Base-by-base conservation (phyloP, 805 yeast species). In the Zygosaccharomyces rouxii region DNA sequence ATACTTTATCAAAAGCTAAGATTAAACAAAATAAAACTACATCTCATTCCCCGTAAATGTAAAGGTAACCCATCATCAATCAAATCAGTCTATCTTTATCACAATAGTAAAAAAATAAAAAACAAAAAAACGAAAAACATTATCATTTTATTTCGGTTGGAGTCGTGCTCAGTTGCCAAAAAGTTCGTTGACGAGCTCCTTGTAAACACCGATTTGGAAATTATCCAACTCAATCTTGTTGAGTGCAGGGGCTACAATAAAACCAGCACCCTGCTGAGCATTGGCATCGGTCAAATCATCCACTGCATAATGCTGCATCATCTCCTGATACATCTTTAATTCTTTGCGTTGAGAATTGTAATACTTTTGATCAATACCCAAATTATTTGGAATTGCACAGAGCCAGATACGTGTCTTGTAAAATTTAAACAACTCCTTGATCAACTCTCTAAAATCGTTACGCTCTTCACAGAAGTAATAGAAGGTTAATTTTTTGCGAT, bases 341-440 rank as follows among this genome's bases (percentile, higher is more conserved):
- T 66, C 70, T 35, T 57, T 59, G 30, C 57, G 62, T 18, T 63
- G 58, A n/a, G 52, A 47, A 46, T 64, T 62, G 47, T 66, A 65
- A 38, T 63, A 63, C 46, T 64, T 64, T 10, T 55, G 44, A 39
- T 64, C 66, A 39, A 67, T 64, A 1, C 56, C 55, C 39, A 67
- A 44, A 49, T 66, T 65, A 41, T 66, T 67, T 19, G 67, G 71
- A 23, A 84, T 85, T 0, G 94, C 90, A 72, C 90, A 84, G 67
- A 86, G 70, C 94, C 95, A 86, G 54, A 85, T 85, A 59, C 92
- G 73, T 0, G 90, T 84, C 67, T 85, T 85, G 71, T 83, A 85
- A 50, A 83, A 79, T 60, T 83, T 80, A 72, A 84, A 85, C 26
- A 85, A 67, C 58, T 85, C 92, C 50, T 84, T 80, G 47, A 84